Evolutionary conservation across 192 early-diverging fungal genomes (phyloP).

Genomic region (Podila epigama): DNA sequence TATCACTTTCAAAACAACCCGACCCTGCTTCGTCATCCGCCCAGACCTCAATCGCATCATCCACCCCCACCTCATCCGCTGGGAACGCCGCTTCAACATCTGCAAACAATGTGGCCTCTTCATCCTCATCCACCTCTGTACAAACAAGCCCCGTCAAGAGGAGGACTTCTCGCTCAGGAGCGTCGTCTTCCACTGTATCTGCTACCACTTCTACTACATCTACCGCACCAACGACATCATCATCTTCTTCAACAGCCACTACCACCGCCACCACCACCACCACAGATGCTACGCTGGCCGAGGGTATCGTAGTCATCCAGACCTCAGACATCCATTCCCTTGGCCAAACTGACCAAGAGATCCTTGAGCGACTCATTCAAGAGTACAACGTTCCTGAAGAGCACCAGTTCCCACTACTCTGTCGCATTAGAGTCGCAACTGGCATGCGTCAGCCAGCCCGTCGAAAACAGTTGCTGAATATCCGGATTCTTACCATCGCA

Average conservation of each 20-base stretch:
- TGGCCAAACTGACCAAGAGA: constrained; percentile 56
- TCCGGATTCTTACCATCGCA: constrained; percentile 81
- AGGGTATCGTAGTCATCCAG: constrained; percentile 68
- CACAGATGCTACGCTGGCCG: constrained; percentile 18
- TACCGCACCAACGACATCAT: constrained; percentile 3
- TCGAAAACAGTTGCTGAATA: constrained; percentile 68
- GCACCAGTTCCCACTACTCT: constrained; percentile 81
- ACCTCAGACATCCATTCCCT: constrained; percentile 46
- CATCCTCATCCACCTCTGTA: neutral
- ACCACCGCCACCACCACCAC: constrained; percentile 1
- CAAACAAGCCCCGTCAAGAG: constrained; percentile 14
- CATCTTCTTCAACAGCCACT: neutral
- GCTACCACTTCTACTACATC: constrained; percentile 2
- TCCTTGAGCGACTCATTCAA: constrained; percentile 67
- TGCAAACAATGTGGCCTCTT: neutral
- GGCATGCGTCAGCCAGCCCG: constrained; percentile 54
- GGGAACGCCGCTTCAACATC: constrained; percentile 4
- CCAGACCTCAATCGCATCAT: constrained; percentile 9
- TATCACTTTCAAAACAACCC: constrained; percentile 21
- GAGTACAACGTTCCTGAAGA: constrained; percentile 74
- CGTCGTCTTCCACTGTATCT: neutral
- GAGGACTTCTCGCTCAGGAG: constrained; percentile 18
- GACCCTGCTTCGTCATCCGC: constrained; percentile 12
- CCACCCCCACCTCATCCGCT: constrained; percentile 1
- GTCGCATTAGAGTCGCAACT: constrained; percentile 80